Evolutionary conservation across 2,329 filamentous ascomycete genomes (phyloP).

Genomic region (Mycosphaerelloides madeirae): DNA sequence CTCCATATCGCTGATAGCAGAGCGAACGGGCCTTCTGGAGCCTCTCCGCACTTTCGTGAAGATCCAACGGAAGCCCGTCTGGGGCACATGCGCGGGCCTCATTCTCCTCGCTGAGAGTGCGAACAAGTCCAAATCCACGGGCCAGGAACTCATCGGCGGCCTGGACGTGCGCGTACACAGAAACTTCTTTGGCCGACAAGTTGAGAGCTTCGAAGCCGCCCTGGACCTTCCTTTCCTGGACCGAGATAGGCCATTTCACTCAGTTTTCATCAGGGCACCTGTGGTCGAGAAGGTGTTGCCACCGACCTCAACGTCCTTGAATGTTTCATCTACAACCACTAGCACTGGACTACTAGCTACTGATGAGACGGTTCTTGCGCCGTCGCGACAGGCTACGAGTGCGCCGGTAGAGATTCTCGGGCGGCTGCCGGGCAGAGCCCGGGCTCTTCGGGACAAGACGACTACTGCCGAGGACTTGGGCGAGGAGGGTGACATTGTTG

Average conservation of each 20-base stretch:
- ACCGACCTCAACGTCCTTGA: neutral
- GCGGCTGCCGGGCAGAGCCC: conserved; percentile 50
- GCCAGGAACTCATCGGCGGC: conserved; percentile 89
- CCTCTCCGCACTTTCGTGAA: conserved; percentile 88
- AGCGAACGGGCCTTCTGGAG: conserved; percentile 73
- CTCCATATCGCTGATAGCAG: conserved; percentile 82
- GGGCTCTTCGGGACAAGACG: conserved; percentile 44
- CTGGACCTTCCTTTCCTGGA: conserved; percentile 65
- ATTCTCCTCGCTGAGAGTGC: conserved; percentile 86
- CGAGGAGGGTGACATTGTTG: conserved; percentile 71
- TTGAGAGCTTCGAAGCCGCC: conserved; percentile 79
- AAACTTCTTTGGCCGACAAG: conserved; percentile 92
- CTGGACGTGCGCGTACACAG: conserved; percentile 85
- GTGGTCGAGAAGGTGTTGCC: conserved; percentile 78
- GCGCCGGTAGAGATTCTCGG: conserved; percentile 56
- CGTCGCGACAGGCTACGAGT: conserved; percentile 46
- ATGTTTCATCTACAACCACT: neutral
- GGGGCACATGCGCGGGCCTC: conserved; percentile 93
- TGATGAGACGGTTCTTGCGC: conserved; percentile 52
- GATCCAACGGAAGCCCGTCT: conserved; percentile 74
- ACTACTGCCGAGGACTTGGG: conserved; percentile 44
- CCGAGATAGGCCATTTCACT: conserved; percentile 58
- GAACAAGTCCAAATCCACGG: conserved; percentile 82
- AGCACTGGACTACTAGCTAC: conserved; percentile 1
- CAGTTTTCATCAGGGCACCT: conserved; percentile 90